Evolutionary conservation across 192 early-diverging fungal genomes (phyloP), one percentile per base, ranked within the genome.

Genomic region (Gryganskiella cystojenkinii): DNA sequence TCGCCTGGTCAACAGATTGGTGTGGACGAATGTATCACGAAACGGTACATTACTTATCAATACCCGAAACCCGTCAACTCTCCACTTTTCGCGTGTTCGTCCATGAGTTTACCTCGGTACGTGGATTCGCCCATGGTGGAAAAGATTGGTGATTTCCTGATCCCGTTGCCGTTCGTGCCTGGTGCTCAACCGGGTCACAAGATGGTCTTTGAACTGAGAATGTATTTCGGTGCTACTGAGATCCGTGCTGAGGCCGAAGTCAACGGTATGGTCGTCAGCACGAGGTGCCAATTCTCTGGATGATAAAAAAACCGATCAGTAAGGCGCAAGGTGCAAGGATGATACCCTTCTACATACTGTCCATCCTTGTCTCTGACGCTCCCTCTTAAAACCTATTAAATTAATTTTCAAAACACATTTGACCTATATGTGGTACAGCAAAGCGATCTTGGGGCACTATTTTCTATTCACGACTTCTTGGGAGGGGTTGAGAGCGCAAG

Each of bases 211-310:
- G 67, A 70, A 30, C 58, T 60, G 11, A 70, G 82, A 55, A 86
- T 86, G 85, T 86, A 82, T 35, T 84, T 86, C 71, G 85, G 85
- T 13, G 64, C 65, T 28, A 86, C 81, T 10, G 85, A 86, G 58
- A 81, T 86, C 20, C 67, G 81, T 2, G 82, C 80, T 17, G 85
- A 86, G 67, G 85, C 85, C 15, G 85, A 86, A 40, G 75, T 86
- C 51, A 81, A 81, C 33, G 81, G 72, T 11, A 67, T 69, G 61
- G 56, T 78, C 3, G 74, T 78, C 15, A 69, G 61, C 33, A 78
- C 74, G 6, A 43, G 67, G 20, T 78, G 74, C 35, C 74, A 78
- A 51, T 78, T 78, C 27, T 20, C 74, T 9, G 74, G 74, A 42
- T 78, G n/a, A n/a, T n/a, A n/a, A n/a, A 59, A 56, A 49, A 56